Evolutionary conservation across 139 green algal genomes (phyloP).

Genomic region (Tetraselmis striata): DNA sequence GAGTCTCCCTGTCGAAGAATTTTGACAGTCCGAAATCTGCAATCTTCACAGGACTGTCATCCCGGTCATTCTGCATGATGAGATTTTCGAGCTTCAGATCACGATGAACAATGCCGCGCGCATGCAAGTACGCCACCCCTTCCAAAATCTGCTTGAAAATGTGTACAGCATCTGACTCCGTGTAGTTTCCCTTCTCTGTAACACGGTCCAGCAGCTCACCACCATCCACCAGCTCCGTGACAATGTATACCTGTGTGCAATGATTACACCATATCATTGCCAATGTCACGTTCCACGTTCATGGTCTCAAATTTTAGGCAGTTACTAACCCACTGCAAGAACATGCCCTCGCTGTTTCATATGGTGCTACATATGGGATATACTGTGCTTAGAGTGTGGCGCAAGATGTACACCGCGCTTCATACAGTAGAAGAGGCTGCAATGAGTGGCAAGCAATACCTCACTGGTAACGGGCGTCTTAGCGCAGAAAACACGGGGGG

Average conservation of each 20-base stretch:
- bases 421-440: no score
- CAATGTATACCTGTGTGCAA: constrained; percentile 64
- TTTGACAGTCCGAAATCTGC: constrained; percentile 78
- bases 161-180: constrained; percentile 52
- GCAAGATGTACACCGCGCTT: no score
- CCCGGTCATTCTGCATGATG: constrained; percentile 57
- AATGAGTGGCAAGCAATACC: no score
- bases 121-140: constrained; percentile 67
- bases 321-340: no score
- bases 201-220: constrained; percentile 70
- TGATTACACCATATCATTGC: no score
- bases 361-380: no score
- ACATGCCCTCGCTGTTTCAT: no score
- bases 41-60: constrained; percentile 67
- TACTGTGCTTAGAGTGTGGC: no score
- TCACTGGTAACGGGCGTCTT: no score
- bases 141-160: constrained; percentile 62
- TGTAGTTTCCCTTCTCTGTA: constrained; percentile 43
- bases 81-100: constrained; percentile 86
- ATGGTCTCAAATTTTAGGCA: no score
- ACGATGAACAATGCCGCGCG: constrained; percentile 65
- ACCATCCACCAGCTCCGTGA: constrained; percentile 72
- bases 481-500: no score
- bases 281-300: no score
- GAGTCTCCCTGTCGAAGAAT: constrained; percentile 61